Base-by-base conservation (phyloP, 805 yeast species). In the Sugiyamaella marilandica region DNA sequence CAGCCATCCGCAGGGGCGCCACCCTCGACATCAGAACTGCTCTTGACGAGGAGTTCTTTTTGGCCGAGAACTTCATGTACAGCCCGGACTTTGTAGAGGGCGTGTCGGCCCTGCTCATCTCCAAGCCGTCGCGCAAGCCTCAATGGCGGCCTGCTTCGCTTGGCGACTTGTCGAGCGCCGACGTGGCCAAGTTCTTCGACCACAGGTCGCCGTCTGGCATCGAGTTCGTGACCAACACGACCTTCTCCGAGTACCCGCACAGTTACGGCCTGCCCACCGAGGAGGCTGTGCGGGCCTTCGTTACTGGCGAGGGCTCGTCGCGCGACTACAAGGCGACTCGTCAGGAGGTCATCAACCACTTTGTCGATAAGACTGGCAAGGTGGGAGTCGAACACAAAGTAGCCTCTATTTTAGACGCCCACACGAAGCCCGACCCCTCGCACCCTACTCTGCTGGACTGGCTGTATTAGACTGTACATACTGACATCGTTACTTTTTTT, bases 231-330 rank as follows among this genome's bases (percentile, higher is more conserved):
- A 51, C 68, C 41, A 66, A 69, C 31, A 64, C 65, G 41, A 64
- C 69, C 39, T 78, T 74, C 69, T 79, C 73, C 70, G 70, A 75
- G 56, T 78, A 80, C 62, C 89, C 90, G 35, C 80, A 74, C 71
- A 71, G 79, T 62, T 85, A 81, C 77, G 96, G 95, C 31, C 75
- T 94, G 59, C 98, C 98, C 49, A 74, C 80, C 10, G 88, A 86
- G 68, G 57, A 66, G 35, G 85, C 82, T 55, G 75, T 92, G 53
- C 78, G 77, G 62, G 72, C 74, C 48, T 87, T 78, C 67, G 80
- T 91, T 51, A 80, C 81, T 31, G 95, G 95, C 16, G 76, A 77
- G 52, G 87, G 82, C 65, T 82, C 81, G 21, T 70, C 81, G n/a
- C 77, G 87, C 62, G 76, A 83, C 41, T 83, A 77, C 66, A 82